A percentile compares a stretch with the other conserved stretches of the same genome.
Evolutionary conservation across 257 asterid species (phyloP).

Genomic region (Avicennia marina): DNA sequence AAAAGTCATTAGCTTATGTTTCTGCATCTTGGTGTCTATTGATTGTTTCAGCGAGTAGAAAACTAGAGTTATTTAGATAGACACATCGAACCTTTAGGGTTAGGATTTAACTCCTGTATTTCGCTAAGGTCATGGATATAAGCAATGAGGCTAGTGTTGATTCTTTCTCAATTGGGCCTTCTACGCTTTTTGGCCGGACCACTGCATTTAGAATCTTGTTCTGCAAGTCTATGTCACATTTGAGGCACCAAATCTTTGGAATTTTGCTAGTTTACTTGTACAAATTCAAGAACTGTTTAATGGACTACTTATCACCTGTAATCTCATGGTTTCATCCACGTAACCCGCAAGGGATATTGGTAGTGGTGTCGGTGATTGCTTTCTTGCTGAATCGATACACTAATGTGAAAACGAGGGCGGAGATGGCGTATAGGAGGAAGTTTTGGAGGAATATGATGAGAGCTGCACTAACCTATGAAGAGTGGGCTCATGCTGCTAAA

Average conservation of each 20-base stretch:
- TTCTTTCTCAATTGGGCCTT: slow-evolving; percentile 84
- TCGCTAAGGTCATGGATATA: slow-evolving; percentile 57
- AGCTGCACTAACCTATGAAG: slow-evolving; percentile 84
- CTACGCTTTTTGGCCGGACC: slow-evolving; percentile 72
- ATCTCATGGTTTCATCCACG: slow-evolving; percentile 86
- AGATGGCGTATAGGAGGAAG: slow-evolving; percentile 87
- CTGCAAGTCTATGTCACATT: slow-evolving; percentile 74
- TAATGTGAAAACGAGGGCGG: slow-evolving; percentile 68
- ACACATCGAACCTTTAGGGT: no score
- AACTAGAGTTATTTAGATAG: slow-evolving; percentile 8
- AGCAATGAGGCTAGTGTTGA: slow-evolving; percentile 90
- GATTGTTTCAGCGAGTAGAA: slow-evolving; percentile 4
- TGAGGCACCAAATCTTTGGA: slow-evolving; percentile 49
- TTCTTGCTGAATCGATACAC: slow-evolving; percentile 78
- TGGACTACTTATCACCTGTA: slow-evolving; percentile 43
- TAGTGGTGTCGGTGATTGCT: slow-evolving; percentile 62
- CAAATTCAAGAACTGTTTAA: slow-evolving; percentile 36
- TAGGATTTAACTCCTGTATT: neutral
- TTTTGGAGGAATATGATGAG: slow-evolving; percentile 98
- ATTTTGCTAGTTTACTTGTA: slow-evolving; percentile 29
- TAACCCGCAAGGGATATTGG: slow-evolving; percentile 87
- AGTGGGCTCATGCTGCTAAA: slow-evolving; percentile 97
- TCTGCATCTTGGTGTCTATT: no score
- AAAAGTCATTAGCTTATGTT: no score
- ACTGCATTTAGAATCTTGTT: slow-evolving; percentile 75